Evolutionary conservation across 2,329 filamentous ascomycete species (phyloP).

Genomic region (Dactylellina haptotyla): DNA sequence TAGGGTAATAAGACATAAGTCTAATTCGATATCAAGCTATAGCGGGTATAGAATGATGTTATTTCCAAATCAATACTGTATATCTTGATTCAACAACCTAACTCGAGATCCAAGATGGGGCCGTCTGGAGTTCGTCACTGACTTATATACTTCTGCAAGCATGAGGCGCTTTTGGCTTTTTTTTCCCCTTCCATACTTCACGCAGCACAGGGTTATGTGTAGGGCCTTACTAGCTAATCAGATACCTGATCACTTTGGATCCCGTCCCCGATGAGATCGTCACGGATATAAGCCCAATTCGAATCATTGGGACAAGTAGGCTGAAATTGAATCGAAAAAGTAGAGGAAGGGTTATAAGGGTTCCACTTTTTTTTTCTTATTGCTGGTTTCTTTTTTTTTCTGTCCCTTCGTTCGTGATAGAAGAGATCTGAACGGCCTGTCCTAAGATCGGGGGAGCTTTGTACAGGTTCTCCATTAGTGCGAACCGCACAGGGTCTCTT

Average conservation of each 20-base stretch:
- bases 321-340: slow-evolving; percentile 19
- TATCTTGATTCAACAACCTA: not conserved
- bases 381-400: slow-evolving; percentile 21
- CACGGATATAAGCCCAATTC: slow-evolving; percentile 41
- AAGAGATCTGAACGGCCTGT: not conserved
- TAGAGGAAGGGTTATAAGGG: slow-evolving; percentile 1
- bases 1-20: not conserved
- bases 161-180: slow-evolving; percentile 11
- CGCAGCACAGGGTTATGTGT: slow-evolving; percentile 9
- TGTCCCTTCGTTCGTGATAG: not conserved
- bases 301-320: slow-evolving; percentile 28
- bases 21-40: not conserved
- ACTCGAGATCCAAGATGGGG: not conserved
- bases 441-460: not conserved
- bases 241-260: not conserved
- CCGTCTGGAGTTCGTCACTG: not conserved
- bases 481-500: no score
- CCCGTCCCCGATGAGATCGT: slow-evolving; percentile 30
- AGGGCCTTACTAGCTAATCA: slow-evolving; percentile 5
- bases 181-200: no score
- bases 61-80: slow-evolving; percentile 4
- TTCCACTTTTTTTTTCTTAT: slow-evolving; percentile 17
- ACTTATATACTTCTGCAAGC: slow-evolving; percentile 10
- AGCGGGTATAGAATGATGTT: not conserved
- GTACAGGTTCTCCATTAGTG: no score